phyloP scores from a whole-genome alignment of 768 basidiomycete genomes.

The Podaxis carcinomalis region DNA sequence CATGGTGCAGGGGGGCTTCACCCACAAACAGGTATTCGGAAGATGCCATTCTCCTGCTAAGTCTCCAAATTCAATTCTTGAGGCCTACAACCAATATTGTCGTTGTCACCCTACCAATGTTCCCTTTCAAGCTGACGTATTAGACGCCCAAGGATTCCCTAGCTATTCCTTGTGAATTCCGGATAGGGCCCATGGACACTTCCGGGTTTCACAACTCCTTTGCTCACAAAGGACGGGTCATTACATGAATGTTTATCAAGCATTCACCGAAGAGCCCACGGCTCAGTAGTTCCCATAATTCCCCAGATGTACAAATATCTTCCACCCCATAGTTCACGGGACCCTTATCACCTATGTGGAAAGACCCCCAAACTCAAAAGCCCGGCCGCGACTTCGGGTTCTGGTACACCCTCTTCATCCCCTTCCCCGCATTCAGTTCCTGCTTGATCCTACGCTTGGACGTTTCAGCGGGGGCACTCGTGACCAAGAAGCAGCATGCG shows the following conservation, averaged over 20 bases:
- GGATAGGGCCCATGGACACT: not conserved
- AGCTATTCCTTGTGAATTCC: not conserved
- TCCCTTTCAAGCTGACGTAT: not conserved
- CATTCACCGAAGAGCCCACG: not conserved
- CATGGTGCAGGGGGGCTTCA: too few species aligned
- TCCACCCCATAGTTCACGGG: not conserved
- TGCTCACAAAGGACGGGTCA: not conserved
- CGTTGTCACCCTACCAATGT: too few species aligned
- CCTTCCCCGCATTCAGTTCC: not conserved
- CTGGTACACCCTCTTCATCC: not conserved
- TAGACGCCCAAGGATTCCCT: not conserved
- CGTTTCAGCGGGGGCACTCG: too few species aligned
- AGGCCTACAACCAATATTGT: too few species aligned
- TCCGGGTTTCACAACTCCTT: not conserved
- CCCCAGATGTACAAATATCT: not conserved
- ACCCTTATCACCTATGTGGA: not conserved
- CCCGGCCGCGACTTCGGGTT: not conserved
- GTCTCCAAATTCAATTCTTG: too few species aligned
- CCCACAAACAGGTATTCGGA: too few species aligned
- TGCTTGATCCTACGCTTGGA: not conserved
- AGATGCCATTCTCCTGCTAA: too few species aligned
- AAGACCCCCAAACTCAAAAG: slow-evolving; percentile 5
- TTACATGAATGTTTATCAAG: not conserved
- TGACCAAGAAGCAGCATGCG: not conserved
- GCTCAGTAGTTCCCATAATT: not conserved